These are phyloP conservation scores for Trypanosoma boissoni DNA, from an alignment of 208 protist species.

Conservation along the genomic window DNA sequence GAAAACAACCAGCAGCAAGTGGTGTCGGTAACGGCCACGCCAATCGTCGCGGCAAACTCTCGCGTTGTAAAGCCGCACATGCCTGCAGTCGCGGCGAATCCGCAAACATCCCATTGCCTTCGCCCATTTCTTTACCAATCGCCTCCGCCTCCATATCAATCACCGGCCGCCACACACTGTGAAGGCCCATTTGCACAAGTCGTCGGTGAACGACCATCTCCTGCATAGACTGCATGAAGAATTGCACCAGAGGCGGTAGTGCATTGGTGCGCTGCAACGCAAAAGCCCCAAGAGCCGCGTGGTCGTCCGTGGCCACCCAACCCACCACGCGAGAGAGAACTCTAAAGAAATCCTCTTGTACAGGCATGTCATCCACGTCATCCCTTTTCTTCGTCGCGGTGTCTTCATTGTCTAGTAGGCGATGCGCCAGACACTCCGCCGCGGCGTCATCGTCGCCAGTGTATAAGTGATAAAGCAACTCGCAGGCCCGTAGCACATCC, in stretches of 20 bases:
- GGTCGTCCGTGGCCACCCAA: constrained; percentile 17
- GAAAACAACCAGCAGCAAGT: constrained; percentile 3
- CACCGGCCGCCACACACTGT: constrained; percentile 13
- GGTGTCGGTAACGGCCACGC: constrained; percentile 19
- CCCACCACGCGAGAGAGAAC: constrained; percentile 1
- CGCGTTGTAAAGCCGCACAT: constrained; percentile 6
- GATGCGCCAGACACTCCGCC: background rate
- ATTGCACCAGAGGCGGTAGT: constrained; percentile 8
- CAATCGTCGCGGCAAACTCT: constrained; percentile 5
- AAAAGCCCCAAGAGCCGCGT: background rate
- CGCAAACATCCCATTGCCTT: background rate
- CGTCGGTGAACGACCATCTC: constrained; percentile 20
- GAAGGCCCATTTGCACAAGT: constrained; percentile 7
- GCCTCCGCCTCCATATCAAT: constrained; percentile 4
- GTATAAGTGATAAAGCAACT: constrained; percentile 28
- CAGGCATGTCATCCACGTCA: background rate
- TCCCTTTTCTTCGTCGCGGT: background rate
- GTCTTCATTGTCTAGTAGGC: background rate
- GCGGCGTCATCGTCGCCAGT: constrained; percentile 15
- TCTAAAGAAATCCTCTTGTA: background rate
- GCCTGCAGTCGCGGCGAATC: background rate
- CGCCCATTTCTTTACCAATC: background rate
- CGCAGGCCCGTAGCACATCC: background rate
- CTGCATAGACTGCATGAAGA: constrained; percentile 23
- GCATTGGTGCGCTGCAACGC: background rate